Evolutionary conservation across 257 asterid species (phyloP).

Genomic region (Solanum lycopersicoides): DNA sequence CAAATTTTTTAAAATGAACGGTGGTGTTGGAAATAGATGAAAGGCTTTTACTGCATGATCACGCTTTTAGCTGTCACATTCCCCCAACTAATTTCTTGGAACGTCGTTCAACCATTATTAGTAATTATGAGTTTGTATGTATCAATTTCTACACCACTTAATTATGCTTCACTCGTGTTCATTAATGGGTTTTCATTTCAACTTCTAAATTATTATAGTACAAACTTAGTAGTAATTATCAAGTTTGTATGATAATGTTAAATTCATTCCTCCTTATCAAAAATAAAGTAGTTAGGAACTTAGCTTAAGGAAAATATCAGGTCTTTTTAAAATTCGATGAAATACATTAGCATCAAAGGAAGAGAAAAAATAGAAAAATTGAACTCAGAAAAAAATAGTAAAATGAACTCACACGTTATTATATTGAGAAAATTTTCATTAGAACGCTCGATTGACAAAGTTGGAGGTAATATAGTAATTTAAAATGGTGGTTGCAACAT

Average conservation of each 20-base stretch:
- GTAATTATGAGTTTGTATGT: not conserved
- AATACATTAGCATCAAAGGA: not conserved
- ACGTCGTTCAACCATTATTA: not conserved
- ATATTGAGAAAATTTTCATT: not conserved
- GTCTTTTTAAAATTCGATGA: not conserved
- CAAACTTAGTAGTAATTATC: not conserved
- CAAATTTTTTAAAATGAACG: fast-evolving
- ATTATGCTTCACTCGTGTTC: not conserved
- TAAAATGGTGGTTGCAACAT: not conserved
- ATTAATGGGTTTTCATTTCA: not conserved
- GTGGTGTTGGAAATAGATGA: not conserved
- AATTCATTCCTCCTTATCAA: not conserved
- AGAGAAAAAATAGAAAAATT: not conserved
- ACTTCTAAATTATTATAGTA: too few relatives aligned
- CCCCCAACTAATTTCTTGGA: not conserved
- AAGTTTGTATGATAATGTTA: not conserved
- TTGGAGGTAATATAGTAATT: not conserved
- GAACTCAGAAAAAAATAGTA: not conserved
- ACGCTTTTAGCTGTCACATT: not conserved
- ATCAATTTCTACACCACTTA: not conserved
- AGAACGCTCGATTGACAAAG: not conserved
- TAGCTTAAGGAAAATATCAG: not conserved
- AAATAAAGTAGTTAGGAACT: not conserved
- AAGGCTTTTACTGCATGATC: not conserved
- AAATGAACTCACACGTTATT: not conserved